Percentiles rank a stretch among this genome's conserved stretches.
These are phyloP conservation scores for Gyromitra esculenta DNA, from an alignment of 2,329 filamentous ascomycete genomes.

Conservation along the genomic window DNA sequence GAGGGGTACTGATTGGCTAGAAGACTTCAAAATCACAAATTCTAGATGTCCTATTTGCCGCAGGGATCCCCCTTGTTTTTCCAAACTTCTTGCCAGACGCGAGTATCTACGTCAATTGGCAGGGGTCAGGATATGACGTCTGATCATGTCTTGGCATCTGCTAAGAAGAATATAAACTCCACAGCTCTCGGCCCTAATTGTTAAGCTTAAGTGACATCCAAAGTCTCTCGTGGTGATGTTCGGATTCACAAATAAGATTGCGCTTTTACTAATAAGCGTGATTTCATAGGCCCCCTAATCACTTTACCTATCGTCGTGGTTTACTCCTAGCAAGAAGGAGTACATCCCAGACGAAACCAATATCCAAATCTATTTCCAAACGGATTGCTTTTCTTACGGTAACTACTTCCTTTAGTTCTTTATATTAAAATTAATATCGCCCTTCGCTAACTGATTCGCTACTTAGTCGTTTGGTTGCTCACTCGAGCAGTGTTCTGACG, in stretches of 20 bases:
- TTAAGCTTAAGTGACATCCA: background rate
- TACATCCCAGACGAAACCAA: background rate
- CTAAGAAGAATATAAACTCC: background rate
- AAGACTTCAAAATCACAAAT: too few relatives aligned
- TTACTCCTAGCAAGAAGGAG: slow-evolving; percentile 2
- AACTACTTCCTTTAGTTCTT: background rate
- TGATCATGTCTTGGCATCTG: background rate
- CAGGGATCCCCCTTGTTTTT: too few relatives aligned
- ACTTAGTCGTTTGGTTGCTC: background rate
- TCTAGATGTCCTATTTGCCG: too few relatives aligned
- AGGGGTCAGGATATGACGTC: slow-evolving; percentile 8
- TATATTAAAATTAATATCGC: background rate
- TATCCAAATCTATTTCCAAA: background rate
- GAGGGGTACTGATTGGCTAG: too few relatives aligned
- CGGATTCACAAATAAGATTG: background rate
- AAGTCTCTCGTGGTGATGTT: background rate
- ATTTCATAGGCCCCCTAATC: slow-evolving; percentile 3
- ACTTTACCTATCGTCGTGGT: background rate
- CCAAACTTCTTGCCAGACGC: too few relatives aligned
- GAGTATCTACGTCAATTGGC: background rate
- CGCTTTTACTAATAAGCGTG: background rate
- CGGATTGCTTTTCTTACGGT: slow-evolving; percentile 13
- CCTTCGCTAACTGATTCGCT: background rate
- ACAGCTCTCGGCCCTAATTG: background rate
- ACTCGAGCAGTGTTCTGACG: slow-evolving; percentile 20